Conservation (phyloP, 805 yeast species). For the Saccharomycopsis sp. region DNA sequence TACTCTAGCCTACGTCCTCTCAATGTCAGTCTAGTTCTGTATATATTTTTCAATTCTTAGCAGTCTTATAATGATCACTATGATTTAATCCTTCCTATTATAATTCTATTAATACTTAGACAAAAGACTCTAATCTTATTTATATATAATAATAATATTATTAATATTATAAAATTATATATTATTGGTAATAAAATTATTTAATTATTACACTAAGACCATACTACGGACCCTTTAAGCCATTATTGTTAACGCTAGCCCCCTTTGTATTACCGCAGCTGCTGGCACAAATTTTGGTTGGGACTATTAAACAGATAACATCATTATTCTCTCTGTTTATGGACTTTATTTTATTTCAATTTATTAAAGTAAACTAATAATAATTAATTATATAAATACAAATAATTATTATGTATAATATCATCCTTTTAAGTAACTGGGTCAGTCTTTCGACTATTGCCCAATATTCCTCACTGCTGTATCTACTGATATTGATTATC, state of each 20-base stretch:
- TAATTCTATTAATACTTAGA: slow-evolving; percentile 10
- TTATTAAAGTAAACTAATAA: too few species aligned
- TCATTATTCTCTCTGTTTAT: slow-evolving; percentile 18
- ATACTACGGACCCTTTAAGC: slow-evolving; percentile 20
- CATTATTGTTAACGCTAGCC: slow-evolving; percentile 20
- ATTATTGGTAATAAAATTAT: too few species aligned
- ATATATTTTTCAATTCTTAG: slow-evolving; percentile 17
- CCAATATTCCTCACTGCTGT: slow-evolving; percentile 20
- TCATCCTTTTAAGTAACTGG: slow-evolving; percentile 19
- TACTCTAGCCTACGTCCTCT: slow-evolving; percentile 20
- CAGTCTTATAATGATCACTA: slow-evolving; percentile 15
- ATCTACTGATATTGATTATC: slow-evolving; percentile 17
- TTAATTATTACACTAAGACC: slow-evolving; percentile 3
- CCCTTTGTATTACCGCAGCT: slow-evolving; percentile 20
- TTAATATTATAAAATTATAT: background rate
- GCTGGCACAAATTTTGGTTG: slow-evolving; percentile 21
- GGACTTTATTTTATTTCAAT: slow-evolving; percentile 18
- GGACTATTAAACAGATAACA: slow-evolving; percentile 15
- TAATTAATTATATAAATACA: background rate
- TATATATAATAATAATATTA: background rate
- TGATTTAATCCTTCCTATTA: slow-evolving; percentile 18
- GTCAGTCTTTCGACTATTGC: slow-evolving; percentile 19
- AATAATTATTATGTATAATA: background rate
- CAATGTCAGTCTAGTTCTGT: slow-evolving; percentile 18
- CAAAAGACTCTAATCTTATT: slow-evolving; percentile 12